Percentiles rank a stretch among this genome's conserved stretches.
Conservation (phyloP, 2,329 filamentous ascomycete species). For the Cercospora zeae-maydis region DNA sequence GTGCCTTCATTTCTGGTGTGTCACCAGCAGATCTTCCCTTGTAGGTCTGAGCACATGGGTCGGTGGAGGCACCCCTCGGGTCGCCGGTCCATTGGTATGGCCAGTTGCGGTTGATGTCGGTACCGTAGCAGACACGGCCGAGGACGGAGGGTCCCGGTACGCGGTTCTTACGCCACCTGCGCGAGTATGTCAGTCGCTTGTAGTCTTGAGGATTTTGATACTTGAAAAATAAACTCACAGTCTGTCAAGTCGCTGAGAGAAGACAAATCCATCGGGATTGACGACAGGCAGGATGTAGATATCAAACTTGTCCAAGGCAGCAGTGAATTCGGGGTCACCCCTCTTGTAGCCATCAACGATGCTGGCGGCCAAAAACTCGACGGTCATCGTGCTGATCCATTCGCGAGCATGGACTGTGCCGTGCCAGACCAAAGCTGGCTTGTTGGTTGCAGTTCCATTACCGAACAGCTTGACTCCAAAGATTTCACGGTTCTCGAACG, state of each 20-base stretch:
- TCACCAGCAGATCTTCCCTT: constrained; percentile 40
- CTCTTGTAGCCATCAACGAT: constrained; percentile 26
- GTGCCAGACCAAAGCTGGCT: constrained; percentile 27
- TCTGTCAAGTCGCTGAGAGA: constrained; percentile 55
- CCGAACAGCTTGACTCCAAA: constrained; percentile 28
- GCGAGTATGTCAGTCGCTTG: neutral
- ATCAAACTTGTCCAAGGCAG: constrained; percentile 25
- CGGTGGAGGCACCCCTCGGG: constrained; percentile 47
- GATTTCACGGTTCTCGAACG: constrained; percentile 26
- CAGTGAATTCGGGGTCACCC: constrained; percentile 17
- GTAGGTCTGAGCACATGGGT: constrained; percentile 53
- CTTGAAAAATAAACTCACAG: constrained; percentile 30
- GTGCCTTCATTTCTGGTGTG: constrained; percentile 51
- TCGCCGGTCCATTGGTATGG: constrained; percentile 48
- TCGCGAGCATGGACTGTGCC: constrained; percentile 27
- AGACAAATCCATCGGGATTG: constrained; percentile 52
- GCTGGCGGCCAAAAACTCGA: constrained; percentile 29
- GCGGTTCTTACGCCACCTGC: constrained; percentile 58
- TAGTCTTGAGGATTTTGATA: neutral
- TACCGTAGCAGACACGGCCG: constrained; percentile 46
- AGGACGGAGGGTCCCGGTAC: constrained; percentile 32
- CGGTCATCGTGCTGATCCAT: constrained; percentile 30
- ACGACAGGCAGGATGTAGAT: constrained; percentile 28
- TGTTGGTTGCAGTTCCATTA: constrained; percentile 20
- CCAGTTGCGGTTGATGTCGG: constrained; percentile 61